phyloP scores from a whole-genome alignment of 2,329 filamentous ascomycete genomes.

The Epicoccum sorghinum region DNA sequence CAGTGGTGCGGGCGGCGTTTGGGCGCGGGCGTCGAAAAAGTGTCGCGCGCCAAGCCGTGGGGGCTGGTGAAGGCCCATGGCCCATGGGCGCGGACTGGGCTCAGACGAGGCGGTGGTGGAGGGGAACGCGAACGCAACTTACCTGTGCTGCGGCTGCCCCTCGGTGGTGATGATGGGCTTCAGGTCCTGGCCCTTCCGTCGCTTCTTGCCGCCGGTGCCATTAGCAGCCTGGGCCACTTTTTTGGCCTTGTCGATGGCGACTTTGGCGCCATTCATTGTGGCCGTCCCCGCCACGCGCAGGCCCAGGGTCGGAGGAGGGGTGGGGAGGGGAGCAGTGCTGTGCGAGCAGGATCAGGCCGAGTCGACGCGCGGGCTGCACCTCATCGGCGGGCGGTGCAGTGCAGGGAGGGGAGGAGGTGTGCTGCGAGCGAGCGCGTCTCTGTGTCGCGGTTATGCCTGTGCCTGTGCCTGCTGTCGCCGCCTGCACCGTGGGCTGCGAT shows the following conservation, averaged over 20 bases:
- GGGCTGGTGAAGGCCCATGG: neutral
- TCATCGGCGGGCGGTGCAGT: constrained; percentile 6
- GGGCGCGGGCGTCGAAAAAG: neutral
- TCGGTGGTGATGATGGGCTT: constrained; percentile 80
- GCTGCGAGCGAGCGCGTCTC: neutral
- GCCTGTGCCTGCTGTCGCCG: neutral
- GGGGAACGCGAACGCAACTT: neutral
- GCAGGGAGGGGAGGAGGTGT: constrained; percentile 12
- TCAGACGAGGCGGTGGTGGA: too few species aligned
- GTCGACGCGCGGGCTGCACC: constrained; percentile 11
- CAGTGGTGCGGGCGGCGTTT: neutral
- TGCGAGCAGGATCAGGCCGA: constrained; percentile 15
- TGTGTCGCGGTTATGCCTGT: neutral
- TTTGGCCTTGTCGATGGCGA: constrained; percentile 70
- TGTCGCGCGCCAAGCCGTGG: constrained; percentile 1
- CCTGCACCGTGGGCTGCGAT: constrained; percentile 21
- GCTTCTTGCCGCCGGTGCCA: constrained; percentile 69
- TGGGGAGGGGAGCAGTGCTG: constrained; percentile 6
- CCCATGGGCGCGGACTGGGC: neutral
- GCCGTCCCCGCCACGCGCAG: constrained; percentile 40
- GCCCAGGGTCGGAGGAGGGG: constrained; percentile 22
- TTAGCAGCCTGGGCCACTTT: constrained; percentile 64
- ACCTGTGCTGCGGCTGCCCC: constrained; percentile 49
- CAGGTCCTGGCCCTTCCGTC: constrained; percentile 72
- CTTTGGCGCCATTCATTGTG: constrained; percentile 68